Evolutionary conservation across 768 basidiomycete species (phyloP).

Genomic region (Mycena vulgaris): DNA sequence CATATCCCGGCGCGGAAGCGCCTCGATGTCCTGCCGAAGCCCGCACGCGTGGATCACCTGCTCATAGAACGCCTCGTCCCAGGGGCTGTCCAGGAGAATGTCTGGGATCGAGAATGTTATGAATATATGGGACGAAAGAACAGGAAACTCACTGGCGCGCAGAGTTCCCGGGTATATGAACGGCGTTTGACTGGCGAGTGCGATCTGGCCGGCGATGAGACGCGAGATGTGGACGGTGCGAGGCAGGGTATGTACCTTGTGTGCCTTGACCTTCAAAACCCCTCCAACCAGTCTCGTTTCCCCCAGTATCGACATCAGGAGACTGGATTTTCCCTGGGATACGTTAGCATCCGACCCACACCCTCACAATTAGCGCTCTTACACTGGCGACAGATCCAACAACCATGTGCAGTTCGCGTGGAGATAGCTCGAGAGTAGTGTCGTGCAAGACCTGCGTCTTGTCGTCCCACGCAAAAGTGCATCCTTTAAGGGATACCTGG

Average conservation of each 20-base stretch:
- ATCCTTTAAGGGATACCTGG: slow-evolving; percentile 22
- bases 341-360: background rate
- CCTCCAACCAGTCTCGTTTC: slow-evolving; percentile 20
- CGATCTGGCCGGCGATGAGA: slow-evolving; percentile 5
- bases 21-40: slow-evolving; percentile 25
- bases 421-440: slow-evolving; percentile 20
- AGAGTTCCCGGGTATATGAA: slow-evolving; percentile 33
- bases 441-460: slow-evolving; percentile 11
- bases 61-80: slow-evolving; percentile 25
- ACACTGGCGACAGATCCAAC: slow-evolving; percentile 34
- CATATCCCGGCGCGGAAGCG: slow-evolving; percentile 27
- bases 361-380: background rate
- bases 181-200: slow-evolving; percentile 29
- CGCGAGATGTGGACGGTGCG: no score
- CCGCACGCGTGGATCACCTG: slow-evolving; percentile 32
- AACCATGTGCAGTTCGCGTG: slow-evolving; percentile 29
- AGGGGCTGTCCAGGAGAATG: slow-evolving; percentile 30
- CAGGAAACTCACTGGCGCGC: slow-evolving; percentile 19
- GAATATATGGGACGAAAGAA: background rate
- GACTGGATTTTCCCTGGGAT: slow-evolving; percentile 32
- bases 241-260: background rate
- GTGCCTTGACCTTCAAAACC: slow-evolving; percentile 9
- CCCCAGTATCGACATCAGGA: slow-evolving; percentile 33
- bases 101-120: background rate
- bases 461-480: slow-evolving; percentile 32